phyloP scores from a whole-genome alignment of 768 basidiomycete species.

The Leccinum rimulosum region DNA sequence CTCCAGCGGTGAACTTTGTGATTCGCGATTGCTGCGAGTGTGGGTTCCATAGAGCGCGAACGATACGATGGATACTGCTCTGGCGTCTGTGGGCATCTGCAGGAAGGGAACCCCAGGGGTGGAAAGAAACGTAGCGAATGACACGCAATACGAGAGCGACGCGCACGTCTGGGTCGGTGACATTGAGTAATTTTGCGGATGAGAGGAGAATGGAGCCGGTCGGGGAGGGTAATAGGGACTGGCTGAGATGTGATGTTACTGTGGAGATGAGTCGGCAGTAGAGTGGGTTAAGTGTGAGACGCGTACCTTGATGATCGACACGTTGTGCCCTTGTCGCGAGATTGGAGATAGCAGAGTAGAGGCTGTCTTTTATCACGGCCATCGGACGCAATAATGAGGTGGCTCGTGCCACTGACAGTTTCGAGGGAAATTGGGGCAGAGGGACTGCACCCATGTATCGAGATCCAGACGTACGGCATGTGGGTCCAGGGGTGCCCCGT shows the following conservation, averaged over 20 bases:
- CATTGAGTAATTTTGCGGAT: slow-evolving; percentile 29
- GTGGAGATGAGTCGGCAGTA: slow-evolving; percentile 27
- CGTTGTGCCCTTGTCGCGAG: slow-evolving; percentile 38
- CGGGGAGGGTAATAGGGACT: slow-evolving; percentile 42
- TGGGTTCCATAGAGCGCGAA: slow-evolving; percentile 47
- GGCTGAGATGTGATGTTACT: slow-evolving; percentile 45
- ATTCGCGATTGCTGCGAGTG: slow-evolving; percentile 14
- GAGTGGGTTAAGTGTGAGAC: neutral
- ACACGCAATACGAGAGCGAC: slow-evolving; percentile 49
- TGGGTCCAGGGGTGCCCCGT: too few species aligned
- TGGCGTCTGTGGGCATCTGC: slow-evolving; percentile 59
- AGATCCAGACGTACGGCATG: too few species aligned
- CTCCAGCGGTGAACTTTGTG: slow-evolving; percentile 51
- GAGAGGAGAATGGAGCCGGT: slow-evolving; percentile 51
- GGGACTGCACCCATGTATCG: too few species aligned
- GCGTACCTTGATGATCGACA: slow-evolving; percentile 46
- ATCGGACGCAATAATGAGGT: slow-evolving; percentile 32
- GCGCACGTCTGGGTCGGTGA: slow-evolving; percentile 36
- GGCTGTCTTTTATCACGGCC: slow-evolving; percentile 32
- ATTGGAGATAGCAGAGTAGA: slow-evolving; percentile 36
- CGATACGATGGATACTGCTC: slow-evolving; percentile 45
- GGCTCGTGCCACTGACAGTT: slow-evolving; percentile 29
- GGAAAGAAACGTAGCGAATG: slow-evolving; percentile 68
- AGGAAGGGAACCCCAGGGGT: slow-evolving; percentile 71
- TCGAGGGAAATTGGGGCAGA: slow-evolving; percentile 33